Base-by-base conservation (phyloP, 768 basidiomycete species). In the Scleroderma bovista region DNA sequence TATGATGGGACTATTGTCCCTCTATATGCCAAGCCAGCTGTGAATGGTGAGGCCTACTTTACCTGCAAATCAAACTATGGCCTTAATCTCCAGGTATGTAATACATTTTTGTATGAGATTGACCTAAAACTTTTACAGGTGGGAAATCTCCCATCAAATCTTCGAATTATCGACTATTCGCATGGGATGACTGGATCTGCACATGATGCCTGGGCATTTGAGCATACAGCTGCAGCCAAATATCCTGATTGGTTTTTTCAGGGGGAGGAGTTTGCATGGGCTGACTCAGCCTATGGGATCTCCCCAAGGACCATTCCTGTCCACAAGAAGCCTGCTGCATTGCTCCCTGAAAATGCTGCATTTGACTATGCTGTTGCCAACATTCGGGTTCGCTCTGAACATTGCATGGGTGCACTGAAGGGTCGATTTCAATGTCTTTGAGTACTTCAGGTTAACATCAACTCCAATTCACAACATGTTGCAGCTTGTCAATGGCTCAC, bases 381-480 rank as follows among this genome's bases (percentile, higher is more conserved):
- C 34, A 39, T 71, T 36, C 57, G 61, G 20, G 65, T 72, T 1
- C 60, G 60, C 8, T 72, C 70, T 10, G 67, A 72, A 49, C 69
- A 72, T 51, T 68, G 64, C 46, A 70, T 72, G 59, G 70, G 70
- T 16, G 61, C 61, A 2, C 37, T 72, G 6, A 71, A 72, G 47
- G 61, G 63, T 6, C 53, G 70, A n/a, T 72, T 62, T 33, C 67
- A 69, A 50, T 66, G 58, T 39, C 55, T 70, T 7, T 57, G 57
- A 3, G 60, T 57, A 9, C 59, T 72, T 7, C 60, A 58, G 3
- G 51, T 68, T n/a, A 53, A 51, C 16, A 71, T 72, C 45, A 57
- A 60, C 24, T 54, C 55, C 7, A 63, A 63, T n/a, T 13, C 39
- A 0, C 58, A 65, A 23, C 67, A 72, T 52, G 4, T 44, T n/a